A percentile compares a stretch with the other conserved stretches of the same genome.
Conservation (phyloP, 1,284 basidiomycete species). For the Apiotrichum veenhuisii region DNA sequence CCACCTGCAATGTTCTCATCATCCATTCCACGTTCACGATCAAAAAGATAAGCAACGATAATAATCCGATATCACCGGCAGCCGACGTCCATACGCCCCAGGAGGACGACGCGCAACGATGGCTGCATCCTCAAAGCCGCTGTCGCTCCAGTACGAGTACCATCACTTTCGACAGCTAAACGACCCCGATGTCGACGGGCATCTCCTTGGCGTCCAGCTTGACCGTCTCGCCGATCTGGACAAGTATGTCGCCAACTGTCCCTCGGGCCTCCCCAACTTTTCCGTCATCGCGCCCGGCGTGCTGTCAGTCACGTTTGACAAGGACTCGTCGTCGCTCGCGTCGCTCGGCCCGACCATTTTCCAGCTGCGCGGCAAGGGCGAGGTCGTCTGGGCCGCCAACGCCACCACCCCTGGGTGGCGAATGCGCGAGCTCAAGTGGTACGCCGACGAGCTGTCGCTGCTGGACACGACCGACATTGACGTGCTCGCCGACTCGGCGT, state of each 20-base stretch:
- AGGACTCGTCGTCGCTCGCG: background rate
- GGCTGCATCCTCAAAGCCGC: background rate
- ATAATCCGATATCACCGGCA: too few relatives aligned
- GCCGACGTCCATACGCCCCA: background rate
- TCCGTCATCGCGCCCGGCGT: background rate
- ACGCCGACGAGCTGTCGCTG: background rate
- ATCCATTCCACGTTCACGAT: too few relatives aligned
- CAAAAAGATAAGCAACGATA: too few relatives aligned
- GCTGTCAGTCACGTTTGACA: background rate
- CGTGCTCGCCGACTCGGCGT: background rate
- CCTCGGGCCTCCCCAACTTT: background rate
- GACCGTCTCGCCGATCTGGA: background rate
- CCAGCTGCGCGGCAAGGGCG: background rate
- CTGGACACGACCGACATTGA: background rate
- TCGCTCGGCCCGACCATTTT: conserved; percentile 1
- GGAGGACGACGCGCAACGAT: background rate
- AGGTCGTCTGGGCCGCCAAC: background rate
- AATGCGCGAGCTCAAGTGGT: conserved; percentile 1
- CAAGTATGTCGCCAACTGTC: background rate
- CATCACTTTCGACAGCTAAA: background rate
- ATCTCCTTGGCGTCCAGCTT: background rate
- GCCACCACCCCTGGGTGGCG: background rate
- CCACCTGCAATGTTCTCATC: too few relatives aligned
- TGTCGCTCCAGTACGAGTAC: background rate
- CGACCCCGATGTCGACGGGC: background rate